Base-by-base conservation (phyloP, 2,329 filamentous ascomycete species). In the Phialophora macrospora region DNA sequence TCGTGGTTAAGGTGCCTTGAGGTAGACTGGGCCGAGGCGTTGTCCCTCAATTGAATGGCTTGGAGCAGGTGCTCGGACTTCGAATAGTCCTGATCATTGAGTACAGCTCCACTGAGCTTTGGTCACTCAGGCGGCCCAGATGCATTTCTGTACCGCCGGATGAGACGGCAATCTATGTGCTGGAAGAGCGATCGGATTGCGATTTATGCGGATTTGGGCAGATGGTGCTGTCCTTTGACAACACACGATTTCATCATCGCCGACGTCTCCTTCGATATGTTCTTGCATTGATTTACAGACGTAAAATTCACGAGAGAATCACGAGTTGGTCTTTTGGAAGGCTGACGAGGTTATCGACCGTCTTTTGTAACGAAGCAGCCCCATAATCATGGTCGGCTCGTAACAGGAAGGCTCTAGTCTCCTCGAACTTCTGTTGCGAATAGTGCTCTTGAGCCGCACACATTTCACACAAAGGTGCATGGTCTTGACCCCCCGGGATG, bases 1-100 rank as follows among this genome's bases (percentile, higher is more conserved):
- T 49, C n/a, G 22, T 48, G 17, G n/a, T 58, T 22, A 41, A 46
- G 9, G 26, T 48, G 6, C 8, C 38, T 48, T 26, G 41, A 58
- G 41, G 8, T 6, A 48, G 28, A 12, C 32, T 7, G 12, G 55
- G 26, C 24, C 9, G 14, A n/a, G 0, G 17, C 5, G 24, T 12
- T 11, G 22, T 26, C 12, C 14, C 28, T 58, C 55, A 14, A 48
- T 30, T 8, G 55, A 22, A 58, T 58, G 14, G 44, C 34, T 44
- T 58, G 55, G 24, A 58, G 41, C 41, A 58, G 41, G n/a, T 22
- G 55, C 22, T 58, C 55, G 9, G 55, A 32, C 44, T 48, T 58
- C 14, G 41, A 58, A 8, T 48, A 12, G 6, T 11, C 44, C 1
- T 46, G 55, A 24, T 58, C 41, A 14, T 8, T 28, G 22, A 8